phyloP scores from a whole-genome alignment of 176 grass and related monocot genomes.

The Hsuehochloa calcarea region DNA sequence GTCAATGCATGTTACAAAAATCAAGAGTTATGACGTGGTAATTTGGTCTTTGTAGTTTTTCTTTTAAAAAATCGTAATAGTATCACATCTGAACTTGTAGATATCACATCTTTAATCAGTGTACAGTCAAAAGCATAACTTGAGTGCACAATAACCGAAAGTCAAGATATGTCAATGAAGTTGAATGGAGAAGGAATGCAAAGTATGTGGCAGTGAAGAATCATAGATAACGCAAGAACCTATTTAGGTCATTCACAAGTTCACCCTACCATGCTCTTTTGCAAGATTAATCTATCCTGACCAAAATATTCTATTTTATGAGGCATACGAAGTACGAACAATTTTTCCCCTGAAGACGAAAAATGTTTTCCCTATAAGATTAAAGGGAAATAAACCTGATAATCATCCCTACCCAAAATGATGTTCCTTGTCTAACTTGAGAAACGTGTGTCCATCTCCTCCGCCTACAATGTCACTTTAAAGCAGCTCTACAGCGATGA shows the following conservation, averaged over 20 bases:
- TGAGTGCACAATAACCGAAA: not conserved
- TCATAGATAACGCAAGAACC: not conserved
- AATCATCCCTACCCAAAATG: not conserved
- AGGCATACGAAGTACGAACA: not conserved
- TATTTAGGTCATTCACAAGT: not conserved
- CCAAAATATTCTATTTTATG: not conserved
- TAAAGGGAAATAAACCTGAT: not conserved
- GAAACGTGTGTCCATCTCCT: not conserved
- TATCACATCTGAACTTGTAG: not conserved
- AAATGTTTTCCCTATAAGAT: not conserved
- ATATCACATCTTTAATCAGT: slow-evolving; percentile 9
- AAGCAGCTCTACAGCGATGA: not conserved
- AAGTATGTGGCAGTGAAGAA: not conserved
- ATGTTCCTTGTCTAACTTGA: not conserved
- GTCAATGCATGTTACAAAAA: not conserved
- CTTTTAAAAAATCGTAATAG: not conserved
- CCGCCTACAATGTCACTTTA: not conserved
- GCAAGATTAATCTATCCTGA: not conserved
- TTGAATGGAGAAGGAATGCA: not conserved
- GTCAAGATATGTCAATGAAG: not conserved
- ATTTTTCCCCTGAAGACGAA: not conserved
- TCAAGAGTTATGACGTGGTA: not conserved
- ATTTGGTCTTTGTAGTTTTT: not conserved
- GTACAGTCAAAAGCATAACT: not conserved
- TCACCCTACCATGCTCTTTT: not conserved